Base-by-base conservation (phyloP, 148 eudicot genomes). In the Oxyria digyna region DNA sequence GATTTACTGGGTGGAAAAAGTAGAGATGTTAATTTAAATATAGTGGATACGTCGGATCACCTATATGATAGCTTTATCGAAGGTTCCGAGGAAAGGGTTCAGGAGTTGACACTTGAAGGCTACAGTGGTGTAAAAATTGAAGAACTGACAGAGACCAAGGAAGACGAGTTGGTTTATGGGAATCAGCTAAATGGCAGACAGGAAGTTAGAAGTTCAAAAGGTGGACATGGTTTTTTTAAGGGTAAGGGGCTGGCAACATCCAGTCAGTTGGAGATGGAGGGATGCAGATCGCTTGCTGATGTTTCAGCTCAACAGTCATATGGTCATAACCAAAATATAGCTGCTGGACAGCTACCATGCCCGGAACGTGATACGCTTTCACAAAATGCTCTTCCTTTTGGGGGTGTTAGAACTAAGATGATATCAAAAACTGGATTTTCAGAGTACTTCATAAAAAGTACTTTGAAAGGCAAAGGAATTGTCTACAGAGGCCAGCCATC, bases 391-490 rank as follows among this genome's bases (percentile, higher is more conserved):
- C 71, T 78, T 24, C 55, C 91, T 62, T 67, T 84, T 76, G 94
- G 83, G 71, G 80, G 83, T 69, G 80, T 83, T 72, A 82, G 91
- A 62, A 88, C 86, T 66, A 91, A 95, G 77, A 79, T 95, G 50
- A 49, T 91, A 70, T 91, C 99, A 0, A 88, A 79, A 57, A 78
- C 93, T 69, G 99, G 91, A 48, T 79, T 75, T 46, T 87, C 97
- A 12, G 85, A 87, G 67, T 91, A 81, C 72, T 88, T 85, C 76
- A 76, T 95, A 12, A 95, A 87, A 69, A 85, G 76, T 71, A 75
- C 85, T 24, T 74, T 95, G 72, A 85, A 82, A 79, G 96, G 89
- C 62, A 91, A 91, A 70, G 99, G 99, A 66, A 74, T 79, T 27
- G 43, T 87, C 70, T 80, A 49, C 65, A 88, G 79, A 82, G 85